Base-by-base conservation (phyloP, 192 early-diverging fungal species). In the Linnemannia zychae region DNA sequence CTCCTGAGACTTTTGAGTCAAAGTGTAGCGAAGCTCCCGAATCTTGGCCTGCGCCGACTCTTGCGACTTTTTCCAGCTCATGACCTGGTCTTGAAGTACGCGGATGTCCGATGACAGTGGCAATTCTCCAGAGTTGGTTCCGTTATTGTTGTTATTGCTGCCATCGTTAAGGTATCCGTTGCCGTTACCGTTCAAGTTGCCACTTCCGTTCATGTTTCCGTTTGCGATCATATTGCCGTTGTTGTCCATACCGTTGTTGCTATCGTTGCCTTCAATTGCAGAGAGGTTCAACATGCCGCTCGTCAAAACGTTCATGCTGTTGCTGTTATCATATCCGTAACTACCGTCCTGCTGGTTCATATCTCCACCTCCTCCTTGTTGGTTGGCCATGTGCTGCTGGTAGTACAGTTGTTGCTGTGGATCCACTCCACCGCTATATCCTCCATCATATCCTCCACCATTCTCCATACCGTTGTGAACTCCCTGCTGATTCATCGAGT, bases 1-100 rank as follows among this genome's bases (percentile, higher is more conserved):
- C 77, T 85, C 83, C 63, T 85, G 83, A n/a, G 83, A 85, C 49
- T 85, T 85, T 52, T 71, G 74, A 2, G 77, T 85, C 46, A 85
- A 46, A 1, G 77, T 85, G 15, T 63, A 31, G 17, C 83, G 83
- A 16, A 85, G 66, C 63, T 85, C 77, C 33, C 71, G 76, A 5
- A 85, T 18, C 67, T 79, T 85, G 11, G 72, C 57, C 67, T 85
- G 77, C 4, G 77, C 50, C 28, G 73, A 47, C 49, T 85, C 83
- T 65, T 85, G 83, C 1, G 77, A 79, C 48, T 79, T 79, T 76
- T 75, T 85, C 83, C 83, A 85, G 47, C 65, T 79, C 18, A 67
- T 11, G 12, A 85, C 52, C 69, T 85, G 77, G 63, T 85, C 83
- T 33, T 85, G 83, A 9, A 85, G 74, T 63, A 79, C 79, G 46